Base-by-base conservation (phyloP, 2,329 filamentous ascomycete genomes). In the Alternaria dauci region DNA sequence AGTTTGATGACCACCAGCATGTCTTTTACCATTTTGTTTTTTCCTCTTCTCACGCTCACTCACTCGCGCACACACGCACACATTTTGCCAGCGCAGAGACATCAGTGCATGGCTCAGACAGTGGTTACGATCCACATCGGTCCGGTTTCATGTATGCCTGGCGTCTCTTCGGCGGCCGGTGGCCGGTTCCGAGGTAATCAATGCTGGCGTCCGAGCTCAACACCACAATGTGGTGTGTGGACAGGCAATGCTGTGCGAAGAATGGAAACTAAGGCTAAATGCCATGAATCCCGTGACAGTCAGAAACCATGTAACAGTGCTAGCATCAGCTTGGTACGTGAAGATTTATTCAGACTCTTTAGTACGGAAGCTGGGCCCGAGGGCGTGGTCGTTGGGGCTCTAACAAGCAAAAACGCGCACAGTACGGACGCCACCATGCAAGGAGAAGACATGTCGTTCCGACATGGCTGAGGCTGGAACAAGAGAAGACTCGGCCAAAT, bases 141-240 rank as follows among this genome's bases (percentile, higher is more conserved):
- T 61, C 62, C 64, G 53, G 67, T 71, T 71, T 69, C 65, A 71
- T 48, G 55, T 69, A 55, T 34, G 46, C 34, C 50, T 55, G 52
- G 44, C 43, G 30, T 55, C 47, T 36, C 23, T 34, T 53, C 28
- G 43, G 43, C 18, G 30, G 52, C 26, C 38, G 50, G 47, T 50
- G 47, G 42, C 41, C 43, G 28, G 51, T 30, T 36, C 60, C 60
- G 48, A 44, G 26, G 42, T 30, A 53, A 53, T 56, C 30, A 59
- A 59, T 59, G 52, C 50, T 20, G 34, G 43, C 23, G 46, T 42
- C 58, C 53, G 47, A 57, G 58, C 58, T 60, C 53, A 47, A 34
- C 48, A 58, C 52, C 32, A 36, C 44, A 43, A 44, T 46, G 26
- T 41, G 51, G 43, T 43, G 38, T 38, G 50, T 38, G 56, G 56